These are phyloP conservation scores for Solanum hybrid DNA, from an alignment of 305 asterid species.

Conservation along the genomic window DNA sequence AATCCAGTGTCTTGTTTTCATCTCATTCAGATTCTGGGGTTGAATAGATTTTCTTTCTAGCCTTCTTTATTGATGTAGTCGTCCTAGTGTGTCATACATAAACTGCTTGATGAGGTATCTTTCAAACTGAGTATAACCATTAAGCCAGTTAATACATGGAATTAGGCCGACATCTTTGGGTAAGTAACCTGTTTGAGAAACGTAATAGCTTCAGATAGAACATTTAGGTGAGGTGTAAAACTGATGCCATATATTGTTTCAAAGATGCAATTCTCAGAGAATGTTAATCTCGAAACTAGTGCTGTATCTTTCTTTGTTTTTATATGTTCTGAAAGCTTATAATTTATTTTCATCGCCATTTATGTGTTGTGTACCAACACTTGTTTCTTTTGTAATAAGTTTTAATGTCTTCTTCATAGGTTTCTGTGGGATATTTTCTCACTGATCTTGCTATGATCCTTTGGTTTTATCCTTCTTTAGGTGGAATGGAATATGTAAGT, in stretches of 20 bases:
- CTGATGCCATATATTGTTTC: background rate
- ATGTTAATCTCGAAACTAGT: background rate
- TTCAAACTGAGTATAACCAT: background rate
- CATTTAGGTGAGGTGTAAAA: background rate
- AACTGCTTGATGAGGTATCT: background rate
- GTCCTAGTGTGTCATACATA: background rate
- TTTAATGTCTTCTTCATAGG: slow-evolving; percentile 31
- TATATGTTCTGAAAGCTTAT: background rate
- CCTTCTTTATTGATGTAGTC: background rate
- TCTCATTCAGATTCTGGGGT: background rate
- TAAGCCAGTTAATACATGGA: background rate
- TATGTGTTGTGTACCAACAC: background rate
- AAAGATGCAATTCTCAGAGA: background rate
- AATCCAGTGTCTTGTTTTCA: background rate
- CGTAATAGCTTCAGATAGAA: background rate
- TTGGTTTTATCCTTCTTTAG: slow-evolving; percentile 75
- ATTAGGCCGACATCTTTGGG: background rate
- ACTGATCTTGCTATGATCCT: slow-evolving; percentile 73
- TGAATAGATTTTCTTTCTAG: background rate
- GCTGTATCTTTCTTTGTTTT: background rate
- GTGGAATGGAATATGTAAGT: slow-evolving; percentile 87
- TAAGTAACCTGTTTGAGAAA: background rate
- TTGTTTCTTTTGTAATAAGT: background rate
- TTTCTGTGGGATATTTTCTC: slow-evolving; percentile 66
- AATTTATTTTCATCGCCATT: background rate